Base-by-base conservation (phyloP, 1,284 basidiomycete genomes). In the Laetiporus sulphureus region DNA sequence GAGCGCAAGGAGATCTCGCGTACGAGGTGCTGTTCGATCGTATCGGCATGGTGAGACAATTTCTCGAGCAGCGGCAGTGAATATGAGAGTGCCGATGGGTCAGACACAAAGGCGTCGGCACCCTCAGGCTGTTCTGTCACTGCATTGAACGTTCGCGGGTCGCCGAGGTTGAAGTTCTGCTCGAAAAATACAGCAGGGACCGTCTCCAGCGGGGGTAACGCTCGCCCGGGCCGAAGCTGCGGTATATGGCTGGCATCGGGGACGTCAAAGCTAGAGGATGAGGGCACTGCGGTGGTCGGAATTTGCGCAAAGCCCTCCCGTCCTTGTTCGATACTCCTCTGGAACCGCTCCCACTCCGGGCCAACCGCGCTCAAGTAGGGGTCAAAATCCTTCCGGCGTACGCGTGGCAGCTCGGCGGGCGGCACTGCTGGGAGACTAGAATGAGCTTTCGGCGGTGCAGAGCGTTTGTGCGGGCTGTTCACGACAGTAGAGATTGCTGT, bases 1-100 rank as follows among this genome's bases (percentile, higher is more conserved):
- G 91, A 91, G 4, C 94, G 85, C 8, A 86, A 68, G 5, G 89
- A 87, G 42, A 99, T 96, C 64, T 98, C 95, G 52, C 83, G 82
- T 12, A 96, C 80, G 41, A 99, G 84, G 59, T 99, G 94, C 50
- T 93, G 83, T 58, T 99, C 95, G 47, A 99, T 79, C 2, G 89
- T 88, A 60, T 98, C 96, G 5, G 94, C 85, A 56, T 97, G 88
- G 47, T 92, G 85, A 11, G 91, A 93, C 42, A 98, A 78, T 56
- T 83, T 86, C 58, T 97, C 93, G n/a, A 96, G 83, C 1, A 95
- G 70, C 0, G 82, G 83, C 2, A 83, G 69, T 3, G 83, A 71
- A 65, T 86, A 68, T 19, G 82, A 72, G 49, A 83, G 69, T 8
- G 78, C 67, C 1, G 74, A 67, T 0, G 77, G 77, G 52, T 84